Percentiles rank a stretch among this genome's conserved stretches.
phyloP scores from a whole-genome alignment of 2,329 filamentous ascomycete genomes.

The Dendrostoma leiphaemia region DNA sequence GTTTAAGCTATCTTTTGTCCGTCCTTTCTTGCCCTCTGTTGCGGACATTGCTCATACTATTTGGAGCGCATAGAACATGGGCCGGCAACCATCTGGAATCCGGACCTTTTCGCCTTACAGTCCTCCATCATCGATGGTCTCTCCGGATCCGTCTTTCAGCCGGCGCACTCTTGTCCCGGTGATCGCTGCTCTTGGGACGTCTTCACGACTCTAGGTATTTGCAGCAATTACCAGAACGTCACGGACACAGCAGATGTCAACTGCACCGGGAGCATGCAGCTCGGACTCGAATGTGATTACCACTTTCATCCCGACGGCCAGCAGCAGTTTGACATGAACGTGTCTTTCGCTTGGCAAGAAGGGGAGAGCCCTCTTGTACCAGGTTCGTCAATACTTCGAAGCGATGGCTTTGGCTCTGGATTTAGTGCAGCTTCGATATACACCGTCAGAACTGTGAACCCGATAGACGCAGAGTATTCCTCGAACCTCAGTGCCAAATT shows the following conservation, averaged over 20 bases:
- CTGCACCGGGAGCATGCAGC: not conserved
- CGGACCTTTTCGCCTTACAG: slow-evolving; percentile 18
- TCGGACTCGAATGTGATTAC: slow-evolving; percentile 3
- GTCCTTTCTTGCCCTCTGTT: no score
- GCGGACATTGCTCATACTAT: no score
- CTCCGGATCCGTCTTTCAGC: slow-evolving; percentile 9
- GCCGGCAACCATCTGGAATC: not conserved
- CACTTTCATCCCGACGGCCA: not conserved
- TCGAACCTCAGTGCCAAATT: no score
- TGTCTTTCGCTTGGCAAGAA: not conserved
- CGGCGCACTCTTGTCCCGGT: slow-evolving; percentile 18
- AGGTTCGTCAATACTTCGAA: no score
- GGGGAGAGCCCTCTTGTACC: no score
- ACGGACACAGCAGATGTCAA: slow-evolving; percentile 1
- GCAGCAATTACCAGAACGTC: slow-evolving; percentile 16
- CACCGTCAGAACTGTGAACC: no score
- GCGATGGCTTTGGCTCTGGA: no score
- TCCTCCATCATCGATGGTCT: slow-evolving; percentile 17
- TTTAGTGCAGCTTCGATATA: not conserved
- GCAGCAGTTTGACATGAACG: not conserved
- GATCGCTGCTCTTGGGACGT: slow-evolving; percentile 18
- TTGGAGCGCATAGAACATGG: no score
- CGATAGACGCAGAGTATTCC: no score
- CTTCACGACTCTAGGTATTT: slow-evolving; percentile 21
- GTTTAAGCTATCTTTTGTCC: no score